A percentile compares a stretch with the other conserved stretches of the same genome.
Evolutionary conservation across 768 basidiomycete species (phyloP).

Genomic region (Multifurca ochricompacta): DNA sequence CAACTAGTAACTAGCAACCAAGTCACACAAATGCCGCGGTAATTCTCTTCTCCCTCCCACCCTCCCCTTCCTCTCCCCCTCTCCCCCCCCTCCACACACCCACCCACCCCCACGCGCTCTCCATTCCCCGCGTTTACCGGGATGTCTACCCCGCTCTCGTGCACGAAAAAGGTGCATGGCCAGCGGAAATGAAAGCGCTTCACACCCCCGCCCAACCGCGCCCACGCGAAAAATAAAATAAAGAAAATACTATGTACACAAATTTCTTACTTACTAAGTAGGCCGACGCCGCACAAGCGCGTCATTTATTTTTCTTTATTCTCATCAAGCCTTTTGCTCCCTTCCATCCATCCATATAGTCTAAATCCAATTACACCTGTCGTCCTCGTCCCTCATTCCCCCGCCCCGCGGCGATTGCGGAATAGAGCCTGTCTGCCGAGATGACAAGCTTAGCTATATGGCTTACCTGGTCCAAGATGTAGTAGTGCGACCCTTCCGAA

Average conservation of each 20-base stretch:
- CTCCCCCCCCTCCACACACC: too few relatives aligned
- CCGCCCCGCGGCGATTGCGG: background rate
- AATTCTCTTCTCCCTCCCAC: background rate
- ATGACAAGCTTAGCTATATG: background rate
- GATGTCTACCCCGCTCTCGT: too few relatives aligned
- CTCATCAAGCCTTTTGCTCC: background rate
- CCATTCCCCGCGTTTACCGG: too few relatives aligned
- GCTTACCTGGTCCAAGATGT: too few relatives aligned
- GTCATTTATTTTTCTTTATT: background rate
- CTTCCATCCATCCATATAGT: background rate
- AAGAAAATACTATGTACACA: conserved; percentile 2
- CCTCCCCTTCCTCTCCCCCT: background rate
- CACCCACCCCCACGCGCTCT: background rate
- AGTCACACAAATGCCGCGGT: background rate
- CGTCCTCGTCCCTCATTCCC: background rate
- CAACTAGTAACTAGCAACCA: background rate
- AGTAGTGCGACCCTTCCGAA: background rate
- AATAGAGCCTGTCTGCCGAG: background rate
- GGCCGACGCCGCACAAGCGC: conserved; percentile 7
- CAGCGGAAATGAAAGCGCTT: conserved; percentile 6
- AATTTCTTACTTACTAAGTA: background rate
- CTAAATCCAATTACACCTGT: conserved; percentile 3
- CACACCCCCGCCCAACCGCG: background rate
- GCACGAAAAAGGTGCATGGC: background rate
- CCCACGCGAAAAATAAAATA: background rate